Evolutionary conservation across 176 grass and related monocot genomes (phyloP).

Genomic region (Tuctoria greenei): DNA sequence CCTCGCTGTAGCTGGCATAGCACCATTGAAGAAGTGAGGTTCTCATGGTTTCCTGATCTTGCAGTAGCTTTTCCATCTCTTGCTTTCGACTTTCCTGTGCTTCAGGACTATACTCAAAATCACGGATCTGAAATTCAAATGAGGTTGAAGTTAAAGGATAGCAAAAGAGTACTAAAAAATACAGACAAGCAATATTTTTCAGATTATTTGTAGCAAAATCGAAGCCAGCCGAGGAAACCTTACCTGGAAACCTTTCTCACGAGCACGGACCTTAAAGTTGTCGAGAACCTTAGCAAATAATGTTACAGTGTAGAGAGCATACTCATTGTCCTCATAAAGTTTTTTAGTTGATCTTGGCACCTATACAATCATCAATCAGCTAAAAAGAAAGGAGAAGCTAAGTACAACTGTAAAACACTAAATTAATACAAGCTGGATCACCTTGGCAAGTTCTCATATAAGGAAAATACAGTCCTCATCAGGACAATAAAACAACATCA

Average conservation of each 20-base stretch:
- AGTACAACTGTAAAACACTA: background rate
- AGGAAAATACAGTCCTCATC: background rate
- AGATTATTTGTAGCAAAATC: background rate
- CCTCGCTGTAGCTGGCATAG: constrained; percentile 97
- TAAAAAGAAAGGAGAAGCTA: constrained; percentile 8
- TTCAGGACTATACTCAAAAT: constrained; percentile 93
- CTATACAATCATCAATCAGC: constrained; percentile 47
- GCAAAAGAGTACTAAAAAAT: background rate
- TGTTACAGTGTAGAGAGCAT: constrained; percentile 90
- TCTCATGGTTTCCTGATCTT: constrained; percentile 83
- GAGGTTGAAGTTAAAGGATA: background rate
- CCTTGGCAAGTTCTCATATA: background rate
- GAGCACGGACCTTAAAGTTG: constrained; percentile 80
- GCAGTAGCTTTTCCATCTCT: constrained; percentile 82
- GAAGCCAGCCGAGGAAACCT: background rate
- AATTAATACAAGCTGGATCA: background rate
- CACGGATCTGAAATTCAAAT: constrained; percentile 59
- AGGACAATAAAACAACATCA: background rate
- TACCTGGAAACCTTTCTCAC: constrained; percentile 94
- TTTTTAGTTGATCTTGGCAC: constrained; percentile 85
- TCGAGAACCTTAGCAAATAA: constrained; percentile 85
- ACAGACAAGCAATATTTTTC: background rate
- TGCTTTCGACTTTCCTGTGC: constrained; percentile 75
- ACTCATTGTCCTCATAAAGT: constrained; percentile 84
- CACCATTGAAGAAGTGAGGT: constrained; percentile 91